Base-by-base conservation (phyloP, 257 asterid genomes). In the Orobanche coerulescens region DNA sequence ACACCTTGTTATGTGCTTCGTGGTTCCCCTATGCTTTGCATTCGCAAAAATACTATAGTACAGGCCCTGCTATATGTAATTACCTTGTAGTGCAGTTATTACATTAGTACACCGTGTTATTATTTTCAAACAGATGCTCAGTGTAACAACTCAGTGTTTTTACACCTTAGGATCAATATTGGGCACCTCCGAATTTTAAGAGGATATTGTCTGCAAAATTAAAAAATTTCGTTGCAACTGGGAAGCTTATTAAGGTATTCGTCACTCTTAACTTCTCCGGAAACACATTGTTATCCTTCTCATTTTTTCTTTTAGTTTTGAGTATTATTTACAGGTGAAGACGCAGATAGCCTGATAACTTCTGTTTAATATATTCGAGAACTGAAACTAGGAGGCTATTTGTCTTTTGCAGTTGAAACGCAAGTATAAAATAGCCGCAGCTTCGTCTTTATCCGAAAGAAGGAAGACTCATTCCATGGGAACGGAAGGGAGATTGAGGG, bases 131-230 rank as follows among this genome's bases (percentile, higher is more conserved):
- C 43, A 39, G 14, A 25, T 23, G 30, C 42, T 39, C 22, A n/a
- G 2, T 63, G 61, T 30, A 48, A 37, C 22, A 57, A 40, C n/a
- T n/a, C n/a, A n/a, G n/a, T n/a, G n/a, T n/a, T 15, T 39, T 59
- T 47, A 37, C 51, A 11, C 64, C 30, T 62, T 71, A 91, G 97
- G 96, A 90, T 66, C 91, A 87, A 72, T 90, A 83, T 67, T 85
- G 96, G 95, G 94, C 95, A 48, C 97, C 97, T 63, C 85, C 94
- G 44, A 85, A 91, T 78, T 91, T 91, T 71, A 87, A 83, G 78
- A 79, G 96, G 78, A 75, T 91, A 71, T 75, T 91, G 77, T 87
- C 97, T 43, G 87, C 88, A 3, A 87, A 91, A 64, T 71, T 87
- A 78, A 91, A 82, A 78, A 84, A 85, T 67, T 65, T 91, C 79